These are phyloP conservation scores for Acanthamoeba sp. DNA, from an alignment of 208 protist species.

Conservation along the genomic window DNA sequence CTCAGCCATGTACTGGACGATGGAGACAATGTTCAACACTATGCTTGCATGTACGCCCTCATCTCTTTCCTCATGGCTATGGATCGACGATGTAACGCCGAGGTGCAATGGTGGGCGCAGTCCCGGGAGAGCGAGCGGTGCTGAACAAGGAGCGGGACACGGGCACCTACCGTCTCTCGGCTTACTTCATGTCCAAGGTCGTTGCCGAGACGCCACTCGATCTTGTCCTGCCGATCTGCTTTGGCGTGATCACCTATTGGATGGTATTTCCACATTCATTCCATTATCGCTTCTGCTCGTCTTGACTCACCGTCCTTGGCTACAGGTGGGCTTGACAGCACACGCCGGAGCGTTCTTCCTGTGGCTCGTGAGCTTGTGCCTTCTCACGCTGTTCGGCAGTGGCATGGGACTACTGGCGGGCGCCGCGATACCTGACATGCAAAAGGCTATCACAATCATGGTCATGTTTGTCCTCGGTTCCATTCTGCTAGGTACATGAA, in stretches of 20 bases:
- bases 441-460: not conserved
- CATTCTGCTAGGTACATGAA: conserved; percentile 1
- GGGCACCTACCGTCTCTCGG: conserved; percentile 69
- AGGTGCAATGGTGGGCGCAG: not conserved
- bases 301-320: not conserved
- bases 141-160: conserved; percentile 76
- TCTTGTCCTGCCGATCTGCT: conserved; percentile 39
- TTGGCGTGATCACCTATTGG: conserved; percentile 78
- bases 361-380: not conserved
- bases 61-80: too few species aligned
- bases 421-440: not conserved
- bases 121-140: conserved; percentile 73
- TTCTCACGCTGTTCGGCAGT: not conserved
- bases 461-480: not conserved
- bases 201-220: conserved; percentile 74
- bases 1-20: conserved; percentile 77
- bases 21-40: not conserved
- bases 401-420: not conserved
- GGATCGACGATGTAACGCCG: too few species aligned
- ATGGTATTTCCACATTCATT: conserved; percentile 54
- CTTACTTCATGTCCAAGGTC: conserved; percentile 82
- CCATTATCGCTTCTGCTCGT: not conserved
- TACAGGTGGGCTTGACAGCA: not conserved
- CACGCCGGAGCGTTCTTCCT: not conserved
- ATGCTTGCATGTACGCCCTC: not conserved